Base-by-base conservation (phyloP, 228 moss, liverwort and hornwort species). In the Sphagnum fallax region DNA sequence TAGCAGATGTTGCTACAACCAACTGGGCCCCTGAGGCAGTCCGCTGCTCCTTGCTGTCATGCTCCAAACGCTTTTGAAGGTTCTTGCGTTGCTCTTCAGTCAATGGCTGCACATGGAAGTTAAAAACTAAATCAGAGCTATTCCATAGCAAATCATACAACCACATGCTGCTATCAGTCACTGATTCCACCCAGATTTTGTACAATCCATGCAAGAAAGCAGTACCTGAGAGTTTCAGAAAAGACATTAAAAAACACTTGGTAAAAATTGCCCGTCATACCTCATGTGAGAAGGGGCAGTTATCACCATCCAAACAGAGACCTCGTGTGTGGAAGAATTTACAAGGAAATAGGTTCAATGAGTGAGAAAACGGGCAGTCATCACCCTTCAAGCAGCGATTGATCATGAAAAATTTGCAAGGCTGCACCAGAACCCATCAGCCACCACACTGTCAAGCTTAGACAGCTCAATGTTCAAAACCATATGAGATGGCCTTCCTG, bases 401-500 rank as follows among this genome's bases (percentile, higher is more conserved):
- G 51, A 85, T 85, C 82, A 85, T 88, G 52, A 82, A 84, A 64
- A 88, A 88, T 53, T 88, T 88, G 71, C 88, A 88, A 73, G 88
- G 88, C 88, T 88, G 78, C 72, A 76, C 11, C 51, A 63, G 10
- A 52, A n/a, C 71, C 70, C 52, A 63, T n/a, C 5, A 55, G 67
- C 52, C 65, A 69, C 48, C 32, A 67, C 14, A 66, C 64, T 50
- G 50, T 69, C 60, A 77, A 68, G 14, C 12, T 15, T 50, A 67
- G 32, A 32, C 32, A 32, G 32, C 32, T 32, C 32, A 32, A 32
- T 32, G 32, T 32, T 32, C 32, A 32, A 1, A 32, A 32, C 32
- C 32, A 32, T 32, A 32, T 32, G 32, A 32, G 32, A 2, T 32
- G 32, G 32, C 32, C 32, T 32, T 32, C 32, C 2, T 32, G 32